Conservation (phyloP, 2,329 filamentous ascomycete genomes). For the Scedosporium apiospermum region DNA sequence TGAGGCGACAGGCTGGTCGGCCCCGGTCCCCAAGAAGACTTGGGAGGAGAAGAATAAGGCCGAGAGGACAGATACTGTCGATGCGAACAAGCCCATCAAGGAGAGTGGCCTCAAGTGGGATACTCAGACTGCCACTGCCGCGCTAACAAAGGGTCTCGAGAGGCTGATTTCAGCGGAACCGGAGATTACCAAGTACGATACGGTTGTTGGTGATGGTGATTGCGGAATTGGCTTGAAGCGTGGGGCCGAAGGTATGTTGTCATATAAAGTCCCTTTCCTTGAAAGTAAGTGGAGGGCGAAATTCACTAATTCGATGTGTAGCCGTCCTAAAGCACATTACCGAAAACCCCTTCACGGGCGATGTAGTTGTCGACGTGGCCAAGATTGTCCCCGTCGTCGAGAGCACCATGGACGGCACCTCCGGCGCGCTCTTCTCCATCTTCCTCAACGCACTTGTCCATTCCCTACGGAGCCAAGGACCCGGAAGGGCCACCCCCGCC, state of each 20-base stretch:
- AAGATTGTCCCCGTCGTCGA: slow-evolving; percentile 46
- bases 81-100: slow-evolving; percentile 22
- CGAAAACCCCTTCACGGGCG: slow-evolving; percentile 34
- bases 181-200: slow-evolving; percentile 65
- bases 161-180: slow-evolving; percentile 58
- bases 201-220: slow-evolving; percentile 82
- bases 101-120: slow-evolving; percentile 45
- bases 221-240: slow-evolving; percentile 80
- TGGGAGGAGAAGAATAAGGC: slow-evolving; percentile 50
- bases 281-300: background rate
- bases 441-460: slow-evolving; percentile 80
- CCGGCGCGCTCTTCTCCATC: slow-evolving; percentile 60
- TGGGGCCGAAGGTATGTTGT: slow-evolving; percentile 60
- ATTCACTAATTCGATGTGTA: slow-evolving; percentile 19
- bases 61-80: slow-evolving; percentile 25
- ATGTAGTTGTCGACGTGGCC: slow-evolving; percentile 42
- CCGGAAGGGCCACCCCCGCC: slow-evolving; percentile 28
- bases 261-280: background rate
- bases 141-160: slow-evolving; percentile 48
- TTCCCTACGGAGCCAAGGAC: slow-evolving; percentile 36
- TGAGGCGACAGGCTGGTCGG: slow-evolving; percentile 62
- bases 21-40: slow-evolving; percentile 50
- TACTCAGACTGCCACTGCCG: slow-evolving; percentile 34
- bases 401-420: slow-evolving; percentile 51
- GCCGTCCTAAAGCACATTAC: slow-evolving; percentile 43